phyloP scores from a whole-genome alignment of 2,329 filamentous ascomycete species.

The Rhynchosporium secalis region DNA sequence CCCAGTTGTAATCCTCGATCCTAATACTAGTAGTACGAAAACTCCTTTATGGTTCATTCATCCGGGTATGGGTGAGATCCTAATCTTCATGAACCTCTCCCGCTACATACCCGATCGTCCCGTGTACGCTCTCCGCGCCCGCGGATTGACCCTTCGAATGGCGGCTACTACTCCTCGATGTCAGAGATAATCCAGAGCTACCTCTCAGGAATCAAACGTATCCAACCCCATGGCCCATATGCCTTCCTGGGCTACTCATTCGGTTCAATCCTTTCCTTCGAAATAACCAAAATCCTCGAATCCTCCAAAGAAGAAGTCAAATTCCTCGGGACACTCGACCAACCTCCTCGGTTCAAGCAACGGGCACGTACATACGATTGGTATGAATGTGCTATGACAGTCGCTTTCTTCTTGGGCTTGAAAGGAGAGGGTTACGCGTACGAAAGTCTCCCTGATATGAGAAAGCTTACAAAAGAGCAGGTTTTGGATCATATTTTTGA shows the following conservation, averaged over 20 bases:
- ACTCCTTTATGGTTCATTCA: conserved; percentile 46
- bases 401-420: conserved; percentile 43
- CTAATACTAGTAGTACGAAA: conserved; percentile 34
- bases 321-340: conserved; percentile 49
- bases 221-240: conserved; percentile 52
- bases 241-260: conserved; percentile 53
- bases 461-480: conserved; percentile 22
- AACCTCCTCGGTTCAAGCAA: conserved; percentile 50
- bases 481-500: conserved; percentile 34
- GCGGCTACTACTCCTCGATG: conserved; percentile 43
- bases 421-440: conserved; percentile 43
- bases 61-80: conserved; percentile 46
- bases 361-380: conserved; percentile 37
- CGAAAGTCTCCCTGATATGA: conserved; percentile 43
- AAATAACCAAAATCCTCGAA: conserved; percentile 50
- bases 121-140: conserved; percentile 47
- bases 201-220: conserved; percentile 41
- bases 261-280: conserved; percentile 52
- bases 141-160: conserved; percentile 40
- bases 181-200: conserved; percentile 46
- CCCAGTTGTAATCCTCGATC: conserved; percentile 41
- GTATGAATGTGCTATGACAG: conserved; percentile 40
- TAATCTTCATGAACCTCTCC: conserved; percentile 45
- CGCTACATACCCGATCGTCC: conserved; percentile 46
- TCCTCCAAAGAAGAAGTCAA: conserved; percentile 41